A percentile compares a stretch with the other conserved stretches of the same genome.
These are phyloP conservation scores for Phytophthora aleatoria DNA, from an alignment of 352 stramenopile species.

Conservation along the genomic window DNA sequence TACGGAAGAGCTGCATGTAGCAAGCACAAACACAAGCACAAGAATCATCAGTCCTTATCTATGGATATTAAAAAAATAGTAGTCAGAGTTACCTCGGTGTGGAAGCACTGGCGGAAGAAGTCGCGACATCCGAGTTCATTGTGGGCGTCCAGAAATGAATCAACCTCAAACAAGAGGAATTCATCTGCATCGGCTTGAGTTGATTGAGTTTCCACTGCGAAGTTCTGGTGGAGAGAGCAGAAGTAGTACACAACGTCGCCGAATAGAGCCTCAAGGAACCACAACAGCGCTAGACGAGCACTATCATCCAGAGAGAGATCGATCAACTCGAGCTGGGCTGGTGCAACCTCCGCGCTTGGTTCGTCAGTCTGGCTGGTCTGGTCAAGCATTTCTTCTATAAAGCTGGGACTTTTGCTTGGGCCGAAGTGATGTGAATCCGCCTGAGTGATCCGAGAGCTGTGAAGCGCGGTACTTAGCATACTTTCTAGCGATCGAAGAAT, in stretches of 20 bases:
- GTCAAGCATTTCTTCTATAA: slow-evolving; percentile 39
- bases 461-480: slow-evolving; percentile 44
- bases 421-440: slow-evolving; percentile 61
- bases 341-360: slow-evolving; percentile 8
- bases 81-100: slow-evolving; percentile 53
- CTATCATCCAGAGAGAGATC: slow-evolving; percentile 26
- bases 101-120: slow-evolving; percentile 80
- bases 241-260: slow-evolving; percentile 68
- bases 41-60: no score
- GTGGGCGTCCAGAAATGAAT: slow-evolving; percentile 65
- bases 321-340: neutral
- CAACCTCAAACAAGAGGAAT: slow-evolving; percentile 63
- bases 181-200: slow-evolving; percentile 20
- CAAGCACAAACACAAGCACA: neutral
- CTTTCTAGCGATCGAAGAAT: slow-evolving; percentile 60
- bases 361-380: slow-evolving; percentile 1
- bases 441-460: slow-evolving; percentile 40
- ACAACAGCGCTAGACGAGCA: slow-evolving; percentile 50
- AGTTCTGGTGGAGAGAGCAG: slow-evolving; percentile 55
- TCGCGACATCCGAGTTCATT: slow-evolving; percentile 77
- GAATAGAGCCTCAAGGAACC: slow-evolving; percentile 69
- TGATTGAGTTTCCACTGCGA: slow-evolving; percentile 23
- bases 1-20: slow-evolving; percentile 54
- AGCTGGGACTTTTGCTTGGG: slow-evolving; percentile 23
- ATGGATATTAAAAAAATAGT: neutral